These are phyloP conservation scores for Nothophoma quercina DNA, from an alignment of 2,329 filamentous ascomycete genomes.

Conservation along the genomic window DNA sequence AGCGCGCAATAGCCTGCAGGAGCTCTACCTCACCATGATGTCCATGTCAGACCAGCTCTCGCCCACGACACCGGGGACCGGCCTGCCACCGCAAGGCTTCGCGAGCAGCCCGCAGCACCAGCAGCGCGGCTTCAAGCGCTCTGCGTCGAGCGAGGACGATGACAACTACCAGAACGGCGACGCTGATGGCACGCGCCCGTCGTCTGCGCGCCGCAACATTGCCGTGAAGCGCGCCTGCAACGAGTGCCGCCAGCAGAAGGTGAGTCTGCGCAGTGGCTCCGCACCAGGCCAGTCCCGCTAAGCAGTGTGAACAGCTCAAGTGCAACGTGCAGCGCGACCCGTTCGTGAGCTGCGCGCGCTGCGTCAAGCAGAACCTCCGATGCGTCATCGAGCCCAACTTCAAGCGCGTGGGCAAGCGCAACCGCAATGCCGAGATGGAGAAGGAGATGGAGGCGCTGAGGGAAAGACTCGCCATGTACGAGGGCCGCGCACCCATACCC, in stretches of 20 bases:
- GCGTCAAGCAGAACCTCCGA: slow-evolving; percentile 78
- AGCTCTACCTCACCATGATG: slow-evolving; percentile 17
- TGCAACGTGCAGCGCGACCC: slow-evolving; percentile 86
- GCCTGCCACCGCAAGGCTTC: slow-evolving; percentile 35
- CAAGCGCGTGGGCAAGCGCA: slow-evolving; percentile 82
- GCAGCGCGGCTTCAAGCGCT: slow-evolving; percentile 47
- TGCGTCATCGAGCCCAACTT: slow-evolving; percentile 91
- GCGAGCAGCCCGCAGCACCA: slow-evolving; percentile 40
- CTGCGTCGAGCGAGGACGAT: slow-evolving; percentile 49
- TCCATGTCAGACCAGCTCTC: slow-evolving; percentile 26
- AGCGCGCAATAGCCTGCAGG: slow-evolving; percentile 20
- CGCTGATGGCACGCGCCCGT: slow-evolving; percentile 31
- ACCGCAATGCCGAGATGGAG: slow-evolving; percentile 86
- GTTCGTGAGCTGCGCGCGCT: slow-evolving; percentile 78
- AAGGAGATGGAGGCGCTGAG: slow-evolving; percentile 73
- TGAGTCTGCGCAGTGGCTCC: slow-evolving; percentile 53
- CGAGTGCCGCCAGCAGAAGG: slow-evolving; percentile 86
- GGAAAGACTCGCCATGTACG: slow-evolving; percentile 66
- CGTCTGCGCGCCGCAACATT: slow-evolving; percentile 41
- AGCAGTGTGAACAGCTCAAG: slow-evolving; percentile 64
- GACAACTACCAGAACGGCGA: slow-evolving; percentile 40
- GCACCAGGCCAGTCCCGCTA: not conserved
- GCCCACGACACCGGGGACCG: slow-evolving; percentile 41
- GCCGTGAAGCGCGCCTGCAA: slow-evolving; percentile 77
- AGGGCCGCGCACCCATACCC: slow-evolving; percentile 57